A percentile compares a stretch with the other conserved stretches of the same genome.
Conservation (phyloP, 352 stramenopile species). For the Phytophthora citrophthora region DNA sequence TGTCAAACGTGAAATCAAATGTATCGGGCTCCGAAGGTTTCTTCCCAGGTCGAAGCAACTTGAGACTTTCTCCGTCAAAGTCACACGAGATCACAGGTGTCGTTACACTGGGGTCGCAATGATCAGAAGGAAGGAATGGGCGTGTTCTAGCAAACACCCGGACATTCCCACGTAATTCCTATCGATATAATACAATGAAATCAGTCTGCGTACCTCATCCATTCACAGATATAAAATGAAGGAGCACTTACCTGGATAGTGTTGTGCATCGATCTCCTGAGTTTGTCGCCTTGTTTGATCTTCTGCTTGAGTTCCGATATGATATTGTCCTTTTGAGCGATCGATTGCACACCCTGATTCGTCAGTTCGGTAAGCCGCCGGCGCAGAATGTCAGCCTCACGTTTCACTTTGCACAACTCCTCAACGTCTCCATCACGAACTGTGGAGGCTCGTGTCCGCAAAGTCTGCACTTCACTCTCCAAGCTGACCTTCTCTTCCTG, state of each 20-base stretch:
- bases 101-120: slow-evolving; percentile 48
- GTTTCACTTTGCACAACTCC: slow-evolving; percentile 71
- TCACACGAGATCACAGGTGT: slow-evolving; percentile 69
- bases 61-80: slow-evolving; percentile 74
- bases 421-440: slow-evolving; percentile 70
- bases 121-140: slow-evolving; percentile 89
- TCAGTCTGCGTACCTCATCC: no score
- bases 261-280: slow-evolving; percentile 97
- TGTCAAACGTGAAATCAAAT: slow-evolving; percentile 96
- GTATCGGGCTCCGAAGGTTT: slow-evolving; percentile 50
- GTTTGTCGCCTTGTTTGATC: slow-evolving; percentile 77
- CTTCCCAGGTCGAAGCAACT: slow-evolving; percentile 60
- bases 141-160: slow-evolving; percentile 96
- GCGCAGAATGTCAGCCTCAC: slow-evolving; percentile 73
- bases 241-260: slow-evolving; percentile 83
- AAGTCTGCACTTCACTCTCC: slow-evolving; percentile 75
- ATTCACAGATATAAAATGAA: neutral
- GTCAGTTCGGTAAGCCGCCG: slow-evolving; percentile 72
- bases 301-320: slow-evolving; percentile 80
- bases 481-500: slow-evolving; percentile 80
- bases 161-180: slow-evolving; percentile 99
- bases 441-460: slow-evolving; percentile 55
- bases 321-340: slow-evolving; percentile 73
- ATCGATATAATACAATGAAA: slow-evolving; percentile 7
- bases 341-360: slow-evolving; percentile 62